A percentile compares a stretch with the other conserved stretches of the same genome.
Evolutionary conservation across 257 asterid species (phyloP).

Genomic region (Ophiorrhiza pumila): DNA sequence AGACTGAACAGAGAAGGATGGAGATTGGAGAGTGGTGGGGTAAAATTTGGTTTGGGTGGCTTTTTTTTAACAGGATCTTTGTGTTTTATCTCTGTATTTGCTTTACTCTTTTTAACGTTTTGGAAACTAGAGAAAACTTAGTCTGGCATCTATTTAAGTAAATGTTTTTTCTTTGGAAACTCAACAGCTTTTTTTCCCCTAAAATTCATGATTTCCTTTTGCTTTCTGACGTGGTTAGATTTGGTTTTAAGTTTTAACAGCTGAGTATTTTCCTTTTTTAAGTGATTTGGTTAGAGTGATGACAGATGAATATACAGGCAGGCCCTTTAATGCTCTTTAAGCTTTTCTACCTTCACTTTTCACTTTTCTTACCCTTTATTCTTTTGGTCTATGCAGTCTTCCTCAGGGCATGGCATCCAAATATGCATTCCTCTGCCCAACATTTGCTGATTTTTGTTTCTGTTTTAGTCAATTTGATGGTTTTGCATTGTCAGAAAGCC

Average conservation of each 20-base stretch:
- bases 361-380: neutral
- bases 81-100: neutral
- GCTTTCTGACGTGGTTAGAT: neutral
- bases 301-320: neutral
- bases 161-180: neutral
- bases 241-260: conserved; percentile 1
- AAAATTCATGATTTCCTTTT: neutral
- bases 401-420: too few relatives aligned
- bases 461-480: too few relatives aligned
- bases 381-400: too few relatives aligned
- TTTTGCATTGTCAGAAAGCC: too few relatives aligned
- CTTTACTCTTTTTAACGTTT: neutral
- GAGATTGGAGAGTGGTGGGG: neutral
- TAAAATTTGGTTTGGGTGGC: neutral
- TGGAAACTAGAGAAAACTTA: neutral
- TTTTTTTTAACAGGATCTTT: neutral
- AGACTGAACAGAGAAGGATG: neutral
- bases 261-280: too few relatives aligned
- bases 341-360: neutral
- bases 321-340: too few relatives aligned
- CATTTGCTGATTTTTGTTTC: too few relatives aligned
- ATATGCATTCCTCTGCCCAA: too few relatives aligned
- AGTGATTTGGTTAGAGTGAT: neutral
- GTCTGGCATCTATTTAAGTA: neutral
- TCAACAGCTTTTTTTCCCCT: neutral